Base-by-base conservation (phyloP, 2,329 filamentous ascomycete species). In the Didymella pinodella region DNA sequence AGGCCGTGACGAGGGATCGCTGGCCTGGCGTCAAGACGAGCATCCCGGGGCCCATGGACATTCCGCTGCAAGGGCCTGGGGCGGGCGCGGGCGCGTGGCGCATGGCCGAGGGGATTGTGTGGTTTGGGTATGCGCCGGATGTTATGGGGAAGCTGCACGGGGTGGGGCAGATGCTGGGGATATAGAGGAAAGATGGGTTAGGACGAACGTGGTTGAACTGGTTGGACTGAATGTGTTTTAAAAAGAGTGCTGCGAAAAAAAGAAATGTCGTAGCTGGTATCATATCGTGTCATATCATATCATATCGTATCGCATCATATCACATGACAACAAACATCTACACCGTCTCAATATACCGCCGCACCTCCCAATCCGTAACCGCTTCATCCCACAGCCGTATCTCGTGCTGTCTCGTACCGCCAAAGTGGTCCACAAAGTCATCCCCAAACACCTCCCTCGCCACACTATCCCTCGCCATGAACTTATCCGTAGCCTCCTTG, bases 401-500 rank as follows among this genome's bases (percentile, higher is more conserved):
- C 79, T 99, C 95, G 78, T 99, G 93, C 76, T 96, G 90, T 64
- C 95, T 86, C 18, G 94, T 97, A 16, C 95, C 95, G 12, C 89
- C 92, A 80, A 89, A 99, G 77, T 98, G 95, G 16, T 98, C 93
- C 3, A 99, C 95, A 79, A 99, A 99, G 8, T 90, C 91, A 75
- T 98, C 90, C 0, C 95, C 95, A 77, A 99, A 91, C 0, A 97
- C 91, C 75, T 98, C 91, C 57, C 95, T 85, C n/a, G 95, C 95
- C 16, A 98, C 84, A 75, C 94, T 98, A 1, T 86, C 91, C 68
- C 88, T 85, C 29, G 86, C 81, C 81, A 85, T 89, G 72, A 99
- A 97, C 47, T 86, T 84, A 47, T 86, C 86, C 1, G 90, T 95
- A 2, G 94, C 95, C 71, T 97, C 93, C 69, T 90, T 90, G 57